Evolutionary conservation across 192 early-diverging fungal species (phyloP).

Genomic region (Phycomyces nitens): DNA sequence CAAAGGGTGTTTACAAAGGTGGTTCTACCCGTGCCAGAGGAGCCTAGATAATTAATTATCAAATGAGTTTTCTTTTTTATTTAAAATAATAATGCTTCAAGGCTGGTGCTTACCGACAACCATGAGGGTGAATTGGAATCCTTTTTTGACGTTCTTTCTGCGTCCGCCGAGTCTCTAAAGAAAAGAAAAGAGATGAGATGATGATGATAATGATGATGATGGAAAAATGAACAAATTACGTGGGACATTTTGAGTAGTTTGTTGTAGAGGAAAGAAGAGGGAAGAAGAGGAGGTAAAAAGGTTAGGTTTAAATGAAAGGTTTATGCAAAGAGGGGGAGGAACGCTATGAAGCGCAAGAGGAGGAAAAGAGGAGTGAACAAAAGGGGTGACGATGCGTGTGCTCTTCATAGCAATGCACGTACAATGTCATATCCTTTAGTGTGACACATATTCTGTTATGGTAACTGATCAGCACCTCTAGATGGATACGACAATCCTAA

Average conservation of each 20-base stretch:
- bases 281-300: too few relatives aligned
- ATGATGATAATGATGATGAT: not conserved
- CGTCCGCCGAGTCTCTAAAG: conserved; percentile 59
- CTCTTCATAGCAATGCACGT: not conserved
- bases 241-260: conserved; percentile 22
- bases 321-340: not conserved
- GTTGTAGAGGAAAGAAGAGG: conserved; percentile 5
- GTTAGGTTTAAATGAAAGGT: not conserved
- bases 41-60: too few relatives aligned
- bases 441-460: not conserved
- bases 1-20: conserved; percentile 99
- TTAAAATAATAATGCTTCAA: too few relatives aligned
- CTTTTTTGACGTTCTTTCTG: conserved; percentile 95
- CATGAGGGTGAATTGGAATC: conserved; percentile 96
- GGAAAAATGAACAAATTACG: conserved; percentile 15
- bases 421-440: not conserved
- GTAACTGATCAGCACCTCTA: too few relatives aligned
- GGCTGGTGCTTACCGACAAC: conserved; percentile 84
- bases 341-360: not conserved
- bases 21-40: conserved; percentile 95
- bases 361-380: not conserved
- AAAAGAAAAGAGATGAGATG: conserved; percentile 26
- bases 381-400: not conserved
- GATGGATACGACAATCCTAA: too few relatives aligned
- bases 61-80: too few relatives aligned